A percentile compares a stretch with the other conserved stretches of the same genome.
Conservation (phyloP, 2,329 filamentous ascomycete genomes). For the Keithomyces neogunnii region DNA sequence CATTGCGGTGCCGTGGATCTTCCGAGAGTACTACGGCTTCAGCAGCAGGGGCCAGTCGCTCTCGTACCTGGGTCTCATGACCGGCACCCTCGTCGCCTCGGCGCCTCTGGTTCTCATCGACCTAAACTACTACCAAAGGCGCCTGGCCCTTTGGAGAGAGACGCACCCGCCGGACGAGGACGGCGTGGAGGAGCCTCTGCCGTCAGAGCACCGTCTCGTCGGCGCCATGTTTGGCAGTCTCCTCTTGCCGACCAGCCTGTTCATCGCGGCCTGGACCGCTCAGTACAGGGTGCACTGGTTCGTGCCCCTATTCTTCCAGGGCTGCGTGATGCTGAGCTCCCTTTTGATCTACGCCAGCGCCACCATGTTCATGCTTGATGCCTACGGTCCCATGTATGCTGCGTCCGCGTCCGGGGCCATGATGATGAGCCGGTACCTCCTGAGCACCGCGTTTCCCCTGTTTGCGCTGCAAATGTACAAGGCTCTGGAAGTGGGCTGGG, state of each 20-base stretch:
- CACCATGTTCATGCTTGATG: conserved; percentile 19
- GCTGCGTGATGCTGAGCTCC: conserved; percentile 16
- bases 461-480: conserved; percentile 29
- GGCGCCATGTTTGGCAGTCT: conserved; percentile 52
- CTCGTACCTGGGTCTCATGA: conserved; percentile 59
- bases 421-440: conserved; percentile 35
- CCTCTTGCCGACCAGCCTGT: conserved; percentile 54
- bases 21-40: conserved; percentile 51
- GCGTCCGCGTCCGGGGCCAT: conserved; percentile 18
- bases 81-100: conserved; percentile 52
- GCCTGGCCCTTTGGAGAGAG: conserved; percentile 38
- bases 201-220: conserved; percentile 58
- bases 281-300: conserved; percentile 15
- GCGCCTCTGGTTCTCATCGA: conserved; percentile 35
- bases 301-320: conserved; percentile 17
- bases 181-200: conserved; percentile 33
- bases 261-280: conserved; percentile 61
- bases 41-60: conserved; percentile 50
- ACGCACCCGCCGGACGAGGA: conserved; percentile 31
- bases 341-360: conserved; percentile 19
- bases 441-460: conserved; percentile 49
- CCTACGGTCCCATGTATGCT: conserved; percentile 19
- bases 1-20: conserved; percentile 57
- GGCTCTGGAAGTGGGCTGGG: conserved; percentile 32
- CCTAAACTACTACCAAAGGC: conserved; percentile 45